Conservation (phyloP, 805 yeast species). For the Saturnispora hagleri region DNA sequence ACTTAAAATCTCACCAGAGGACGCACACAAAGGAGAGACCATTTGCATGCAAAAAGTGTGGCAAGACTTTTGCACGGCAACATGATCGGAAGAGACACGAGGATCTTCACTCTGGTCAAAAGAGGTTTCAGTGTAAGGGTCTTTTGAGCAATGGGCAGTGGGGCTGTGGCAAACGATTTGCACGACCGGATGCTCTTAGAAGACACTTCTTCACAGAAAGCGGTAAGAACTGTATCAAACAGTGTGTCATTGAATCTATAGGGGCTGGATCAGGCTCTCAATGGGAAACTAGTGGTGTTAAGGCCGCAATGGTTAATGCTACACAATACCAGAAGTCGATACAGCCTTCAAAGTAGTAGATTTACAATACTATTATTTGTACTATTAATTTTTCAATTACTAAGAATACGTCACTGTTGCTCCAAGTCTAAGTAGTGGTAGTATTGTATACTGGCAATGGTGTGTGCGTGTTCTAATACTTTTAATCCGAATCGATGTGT, state of each 20-base stretch:
- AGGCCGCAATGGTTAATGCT: conserved; percentile 12
- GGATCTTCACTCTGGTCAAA: conserved; percentile 66
- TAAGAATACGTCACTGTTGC: too few species aligned
- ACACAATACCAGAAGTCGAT: not conserved
- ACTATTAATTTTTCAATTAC: not conserved
- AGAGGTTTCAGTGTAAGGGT: conserved; percentile 66
- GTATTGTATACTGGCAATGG: too few species aligned
- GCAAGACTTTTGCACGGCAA: conserved; percentile 6
- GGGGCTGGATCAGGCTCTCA: conserved; percentile 5
- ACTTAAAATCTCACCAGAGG: conserved; percentile 80
- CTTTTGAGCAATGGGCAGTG: conserved; percentile 42
- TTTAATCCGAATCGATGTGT: too few species aligned
- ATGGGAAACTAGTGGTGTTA: conserved; percentile 10
- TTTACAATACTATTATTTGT: not conserved
- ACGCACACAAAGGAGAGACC: conserved; percentile 70
- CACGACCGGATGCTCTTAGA: conserved; percentile 70
- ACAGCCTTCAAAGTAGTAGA: not conserved
- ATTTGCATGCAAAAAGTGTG: conserved; percentile 43
- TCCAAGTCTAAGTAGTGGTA: too few species aligned
- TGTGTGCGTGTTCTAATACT: too few species aligned
- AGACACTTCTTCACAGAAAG: conserved; percentile 75
- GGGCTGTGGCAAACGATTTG: conserved; percentile 80
- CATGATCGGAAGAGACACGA: conserved; percentile 7
- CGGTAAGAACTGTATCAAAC: conserved; percentile 63
- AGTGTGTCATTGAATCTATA: conserved; percentile 39